Percentiles rank a stretch among this genome's conserved stretches.
Conservation (phyloP, 2,329 filamentous ascomycete species). For the Penicillium sp. region DNA sequence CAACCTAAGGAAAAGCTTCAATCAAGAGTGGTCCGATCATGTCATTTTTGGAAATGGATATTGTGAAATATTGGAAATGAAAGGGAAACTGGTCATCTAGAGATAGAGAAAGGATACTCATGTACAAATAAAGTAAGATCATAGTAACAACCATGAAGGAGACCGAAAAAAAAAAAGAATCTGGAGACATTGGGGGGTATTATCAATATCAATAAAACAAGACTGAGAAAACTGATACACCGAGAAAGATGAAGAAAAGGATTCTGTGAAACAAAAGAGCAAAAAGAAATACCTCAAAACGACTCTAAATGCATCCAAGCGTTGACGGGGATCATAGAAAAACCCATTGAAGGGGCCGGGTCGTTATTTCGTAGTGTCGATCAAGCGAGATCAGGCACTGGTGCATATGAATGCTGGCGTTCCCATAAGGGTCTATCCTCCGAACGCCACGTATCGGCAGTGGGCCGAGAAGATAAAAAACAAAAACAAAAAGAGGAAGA, state of each 20-base stretch:
- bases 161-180: conserved; percentile 13
- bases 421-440: conserved; percentile 13
- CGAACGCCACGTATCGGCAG: conserved; percentile 14
- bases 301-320: conserved; percentile 25
- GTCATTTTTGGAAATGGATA: neutral
- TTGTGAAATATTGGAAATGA: neutral
- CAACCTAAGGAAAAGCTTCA: too few species aligned
- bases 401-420: conserved; percentile 11
- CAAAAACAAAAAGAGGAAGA: neutral
- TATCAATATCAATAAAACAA: conserved; percentile 37
- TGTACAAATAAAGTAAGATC: conserved; percentile 4
- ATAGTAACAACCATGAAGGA: neutral
- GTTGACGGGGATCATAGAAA: conserved; percentile 20
- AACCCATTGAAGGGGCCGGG: conserved; percentile 14
- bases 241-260: conserved; percentile 10
- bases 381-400: conserved; percentile 10
- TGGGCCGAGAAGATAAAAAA: neutral
- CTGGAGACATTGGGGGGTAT: conserved; percentile 32
- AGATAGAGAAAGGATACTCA: neutral
- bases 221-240: conserved; percentile 26
- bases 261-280: conserved; percentile 7
- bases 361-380: conserved; percentile 22
- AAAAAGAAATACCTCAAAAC: conserved; percentile 9
- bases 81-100: neutral
- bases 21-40: neutral